These are phyloP conservation scores for Alternaria ethzedia DNA, from an alignment of 2,329 filamentous ascomycete species.

Conservation along the genomic window DNA sequence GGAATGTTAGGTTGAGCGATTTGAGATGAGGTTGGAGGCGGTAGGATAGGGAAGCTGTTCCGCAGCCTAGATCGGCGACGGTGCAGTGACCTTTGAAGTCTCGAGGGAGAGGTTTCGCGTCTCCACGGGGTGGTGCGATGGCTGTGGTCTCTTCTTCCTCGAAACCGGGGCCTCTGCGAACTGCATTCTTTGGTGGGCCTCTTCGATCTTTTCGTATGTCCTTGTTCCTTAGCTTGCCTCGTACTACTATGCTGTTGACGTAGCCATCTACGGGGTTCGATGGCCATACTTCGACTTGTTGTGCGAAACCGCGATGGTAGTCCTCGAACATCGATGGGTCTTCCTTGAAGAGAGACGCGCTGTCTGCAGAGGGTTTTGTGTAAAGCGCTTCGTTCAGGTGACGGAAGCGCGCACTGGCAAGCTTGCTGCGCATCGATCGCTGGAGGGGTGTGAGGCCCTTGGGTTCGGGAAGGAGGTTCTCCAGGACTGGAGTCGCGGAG, in stretches of 20 bases:
- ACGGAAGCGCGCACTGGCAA: constrained; percentile 93
- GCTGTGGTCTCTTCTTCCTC: constrained; percentile 11
- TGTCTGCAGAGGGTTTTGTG: constrained; percentile 83
- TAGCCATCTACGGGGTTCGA: constrained; percentile 94
- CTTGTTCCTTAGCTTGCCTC: constrained; percentile 62
- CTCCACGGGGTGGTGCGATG: constrained; percentile 18
- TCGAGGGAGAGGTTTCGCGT: constrained; percentile 67
- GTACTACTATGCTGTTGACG: constrained; percentile 70
- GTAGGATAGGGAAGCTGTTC: constrained; percentile 82
- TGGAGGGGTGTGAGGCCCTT: constrained; percentile 88
- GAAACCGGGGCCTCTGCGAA: constrained; percentile 14
- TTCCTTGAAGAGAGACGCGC: constrained; percentile 80
- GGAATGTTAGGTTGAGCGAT: constrained; percentile 74
- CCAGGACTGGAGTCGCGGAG: constrained; percentile 8
- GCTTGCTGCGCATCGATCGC: constrained; percentile 91
- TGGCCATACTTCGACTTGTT: constrained; percentile 95
- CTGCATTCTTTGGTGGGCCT: constrained; percentile 42
- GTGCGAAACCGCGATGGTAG: constrained; percentile 95
- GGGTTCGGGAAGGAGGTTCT: constrained; percentile 44
- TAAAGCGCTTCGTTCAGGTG: constrained; percentile 97
- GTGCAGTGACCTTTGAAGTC: constrained; percentile 71
- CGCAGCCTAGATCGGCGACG: constrained; percentile 91
- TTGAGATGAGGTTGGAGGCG: constrained; percentile 68
- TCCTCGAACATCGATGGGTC: constrained; percentile 94
- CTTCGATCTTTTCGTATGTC: constrained; percentile 51